Percentiles rank a stretch among this genome's conserved stretches.
These are phyloP conservation scores for Neoarthrinium moseri DNA, from an alignment of 2,329 filamentous ascomycete species.

Conservation along the genomic window DNA sequence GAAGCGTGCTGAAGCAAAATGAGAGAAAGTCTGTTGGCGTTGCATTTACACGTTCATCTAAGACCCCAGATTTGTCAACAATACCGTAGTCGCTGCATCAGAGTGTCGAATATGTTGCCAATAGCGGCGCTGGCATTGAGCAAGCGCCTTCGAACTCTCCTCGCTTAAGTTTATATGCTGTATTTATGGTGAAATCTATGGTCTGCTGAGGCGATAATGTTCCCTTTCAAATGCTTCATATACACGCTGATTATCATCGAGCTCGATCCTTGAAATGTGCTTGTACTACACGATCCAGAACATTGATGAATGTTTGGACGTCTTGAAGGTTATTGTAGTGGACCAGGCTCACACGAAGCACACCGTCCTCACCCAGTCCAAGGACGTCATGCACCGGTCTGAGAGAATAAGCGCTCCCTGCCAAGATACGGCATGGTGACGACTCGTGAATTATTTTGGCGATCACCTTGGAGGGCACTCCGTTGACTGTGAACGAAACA, in stretches of 20 bases:
- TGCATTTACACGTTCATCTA: too few species aligned
- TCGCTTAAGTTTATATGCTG: too few species aligned
- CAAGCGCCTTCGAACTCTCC: too few species aligned
- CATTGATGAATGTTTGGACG: conserved; percentile 2
- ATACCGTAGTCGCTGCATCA: too few species aligned
- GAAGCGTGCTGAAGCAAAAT: too few species aligned
- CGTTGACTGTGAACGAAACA: conserved; percentile 48
- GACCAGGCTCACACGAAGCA: conserved; percentile 68
- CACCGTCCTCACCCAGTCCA: conserved; percentile 56
- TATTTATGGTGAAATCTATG: too few species aligned
- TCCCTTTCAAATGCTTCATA: too few species aligned
- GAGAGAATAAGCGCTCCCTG: conserved; percentile 51
- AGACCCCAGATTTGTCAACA: too few species aligned
- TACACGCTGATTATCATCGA: neutral
- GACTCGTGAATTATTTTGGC: conserved; percentile 4
- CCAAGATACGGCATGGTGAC: conserved; percentile 5
- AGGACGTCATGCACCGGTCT: conserved; percentile 59
- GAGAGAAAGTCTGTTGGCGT: too few species aligned
- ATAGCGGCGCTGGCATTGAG: too few species aligned
- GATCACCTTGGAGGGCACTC: conserved; percentile 52
- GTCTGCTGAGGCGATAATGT: too few species aligned
- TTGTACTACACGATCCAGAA: conserved; percentile 5
- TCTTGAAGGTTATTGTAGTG: conserved; percentile 60
- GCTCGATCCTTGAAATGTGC: neutral
- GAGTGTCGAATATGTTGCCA: too few species aligned